Evolutionary conservation across 352 stramenopile species (phyloP).

Genomic region (Pythium dissotocum): DNA sequence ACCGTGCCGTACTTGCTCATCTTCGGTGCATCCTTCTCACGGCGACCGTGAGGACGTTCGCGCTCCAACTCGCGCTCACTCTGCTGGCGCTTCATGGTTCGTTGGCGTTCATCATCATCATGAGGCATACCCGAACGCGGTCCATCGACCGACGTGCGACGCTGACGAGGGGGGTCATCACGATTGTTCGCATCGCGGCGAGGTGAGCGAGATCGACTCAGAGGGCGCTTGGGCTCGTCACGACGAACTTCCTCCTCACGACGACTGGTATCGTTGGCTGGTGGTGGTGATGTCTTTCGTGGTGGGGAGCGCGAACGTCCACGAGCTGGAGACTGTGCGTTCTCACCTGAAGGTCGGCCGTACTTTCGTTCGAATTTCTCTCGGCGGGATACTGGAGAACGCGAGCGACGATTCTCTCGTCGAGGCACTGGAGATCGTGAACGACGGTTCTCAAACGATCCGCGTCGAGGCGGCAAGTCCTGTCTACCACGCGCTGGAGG

Average conservation of each 20-base stretch:
- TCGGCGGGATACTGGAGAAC: neutral
- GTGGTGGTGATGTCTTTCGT: neutral
- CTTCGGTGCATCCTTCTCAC: neutral
- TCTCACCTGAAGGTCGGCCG: neutral
- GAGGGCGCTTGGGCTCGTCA: neutral
- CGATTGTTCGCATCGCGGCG: neutral
- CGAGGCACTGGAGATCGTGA: neutral
- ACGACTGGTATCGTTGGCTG: neutral
- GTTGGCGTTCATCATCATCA: neutral
- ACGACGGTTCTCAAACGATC: neutral
- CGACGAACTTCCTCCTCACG: neutral
- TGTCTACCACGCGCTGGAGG: neutral
- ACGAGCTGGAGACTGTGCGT: neutral
- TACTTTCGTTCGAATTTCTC: conserved; percentile 1
- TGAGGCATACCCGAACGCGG: neutral
- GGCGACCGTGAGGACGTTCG: neutral
- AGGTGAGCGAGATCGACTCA: neutral
- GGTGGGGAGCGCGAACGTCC: conserved; percentile 8
- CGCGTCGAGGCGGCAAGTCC: neutral
- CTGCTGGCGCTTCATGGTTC: neutral
- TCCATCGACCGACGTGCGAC: neutral
- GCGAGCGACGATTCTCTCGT: neutral
- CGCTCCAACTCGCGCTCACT: neutral
- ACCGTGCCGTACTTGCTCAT: conserved; percentile 25
- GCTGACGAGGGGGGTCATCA: neutral